Conservation (phyloP, 2,329 filamentous ascomycete genomes). For the Alternaria brassicicola region DNA sequence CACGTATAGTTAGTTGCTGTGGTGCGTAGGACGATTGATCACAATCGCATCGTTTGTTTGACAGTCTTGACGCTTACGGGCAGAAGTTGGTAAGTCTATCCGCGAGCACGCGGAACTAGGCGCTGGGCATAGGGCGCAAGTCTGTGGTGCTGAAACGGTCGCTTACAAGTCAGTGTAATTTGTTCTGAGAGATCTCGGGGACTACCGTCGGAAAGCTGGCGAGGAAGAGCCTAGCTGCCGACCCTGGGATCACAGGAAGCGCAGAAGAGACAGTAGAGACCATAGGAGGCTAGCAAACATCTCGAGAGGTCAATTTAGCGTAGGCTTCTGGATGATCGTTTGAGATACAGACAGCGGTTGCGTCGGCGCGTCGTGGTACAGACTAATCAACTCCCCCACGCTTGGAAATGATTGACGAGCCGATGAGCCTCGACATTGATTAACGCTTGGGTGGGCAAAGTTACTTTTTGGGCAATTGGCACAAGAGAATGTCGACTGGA, state of each 20-base stretch:
- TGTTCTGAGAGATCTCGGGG: background rate
- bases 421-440: background rate
- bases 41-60: conserved; percentile 13
- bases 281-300: background rate
- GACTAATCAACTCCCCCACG: background rate
- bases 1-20: background rate
- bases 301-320: background rate
- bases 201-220: background rate
- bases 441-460: background rate
- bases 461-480: background rate
- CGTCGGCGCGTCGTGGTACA: background rate
- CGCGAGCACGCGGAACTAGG: background rate
- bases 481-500: background rate
- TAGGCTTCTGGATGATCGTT: background rate
- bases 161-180: background rate
- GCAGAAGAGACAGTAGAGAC: background rate
- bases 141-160: background rate
- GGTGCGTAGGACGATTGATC: background rate
- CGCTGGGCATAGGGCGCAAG: background rate
- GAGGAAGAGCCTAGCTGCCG: background rate
- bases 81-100: background rate
- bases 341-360: background rate
- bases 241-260: too few species aligned
- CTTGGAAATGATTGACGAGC: background rate
- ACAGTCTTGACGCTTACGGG: background rate